Conservation (phyloP, 305 asterid species). For the Solanum hybrid region DNA sequence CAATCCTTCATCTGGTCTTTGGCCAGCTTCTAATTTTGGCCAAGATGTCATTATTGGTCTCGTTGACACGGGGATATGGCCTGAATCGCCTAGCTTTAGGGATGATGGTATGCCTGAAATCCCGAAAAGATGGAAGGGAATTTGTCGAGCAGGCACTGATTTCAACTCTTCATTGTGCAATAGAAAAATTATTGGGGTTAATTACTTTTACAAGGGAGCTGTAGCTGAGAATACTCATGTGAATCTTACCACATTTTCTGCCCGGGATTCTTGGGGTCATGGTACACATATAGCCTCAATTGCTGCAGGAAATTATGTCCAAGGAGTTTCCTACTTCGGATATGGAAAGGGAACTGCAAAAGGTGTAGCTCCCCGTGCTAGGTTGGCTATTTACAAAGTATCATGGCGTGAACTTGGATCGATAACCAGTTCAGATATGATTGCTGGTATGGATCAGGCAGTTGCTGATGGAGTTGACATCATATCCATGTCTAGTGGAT, state of each 20-base stretch:
- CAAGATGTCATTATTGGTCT: constrained; percentile 54
- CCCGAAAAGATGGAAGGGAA: constrained; percentile 53
- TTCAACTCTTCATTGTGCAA: constrained; percentile 54
- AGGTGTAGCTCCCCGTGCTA: background rate
- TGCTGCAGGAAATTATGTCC: background rate
- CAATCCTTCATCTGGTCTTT: constrained; percentile 34
- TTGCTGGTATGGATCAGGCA: background rate
- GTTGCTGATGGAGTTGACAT: background rate
- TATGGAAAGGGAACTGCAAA: background rate
- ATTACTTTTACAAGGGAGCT: constrained; percentile 39
- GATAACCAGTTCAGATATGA: background rate
- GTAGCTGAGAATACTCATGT: constrained; percentile 24
- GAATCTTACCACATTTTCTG: constrained; percentile 28
- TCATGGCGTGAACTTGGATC: background rate
- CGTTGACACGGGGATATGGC: constrained; percentile 53
- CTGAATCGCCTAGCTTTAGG: constrained; percentile 42
- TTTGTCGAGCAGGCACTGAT: constrained; percentile 36
- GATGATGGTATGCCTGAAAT: constrained; percentile 49
- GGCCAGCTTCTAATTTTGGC: constrained; percentile 59
- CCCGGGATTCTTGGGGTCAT: constrained; percentile 20
- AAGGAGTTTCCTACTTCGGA: background rate
- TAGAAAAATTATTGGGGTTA: constrained; percentile 49
- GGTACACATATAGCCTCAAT: background rate
- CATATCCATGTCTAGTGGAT: background rate
- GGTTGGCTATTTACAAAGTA: background rate